Evolutionary conservation across 2,329 filamentous ascomycete genomes (phyloP).

Genomic region (Fusarium subtropicale): DNA sequence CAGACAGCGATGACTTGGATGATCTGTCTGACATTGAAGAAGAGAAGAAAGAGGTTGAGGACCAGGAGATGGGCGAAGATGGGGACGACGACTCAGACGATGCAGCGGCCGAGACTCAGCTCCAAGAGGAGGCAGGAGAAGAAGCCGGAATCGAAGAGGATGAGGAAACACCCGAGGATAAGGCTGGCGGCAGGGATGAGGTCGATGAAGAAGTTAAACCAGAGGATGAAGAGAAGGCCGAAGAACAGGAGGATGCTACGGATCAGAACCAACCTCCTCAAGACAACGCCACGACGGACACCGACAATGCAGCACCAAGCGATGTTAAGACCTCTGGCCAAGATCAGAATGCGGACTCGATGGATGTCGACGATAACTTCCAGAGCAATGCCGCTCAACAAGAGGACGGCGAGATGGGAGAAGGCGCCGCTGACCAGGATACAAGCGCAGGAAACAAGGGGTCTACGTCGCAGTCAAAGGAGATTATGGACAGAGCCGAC

Average conservation of each 20-base stretch:
- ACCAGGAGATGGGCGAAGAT: conserved; percentile 54
- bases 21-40: conserved; percentile 67
- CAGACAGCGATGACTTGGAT: conserved; percentile 68
- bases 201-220: conserved; percentile 58
- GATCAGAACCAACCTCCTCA: conserved; percentile 52
- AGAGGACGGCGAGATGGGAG: conserved; percentile 74
- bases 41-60: conserved; percentile 53
- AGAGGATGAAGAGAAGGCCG: conserved; percentile 64
- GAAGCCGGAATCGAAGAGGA: conserved; percentile 69
- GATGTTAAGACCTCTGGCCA: conserved; percentile 73
- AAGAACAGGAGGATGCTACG: conserved; percentile 65
- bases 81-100: conserved; percentile 54
- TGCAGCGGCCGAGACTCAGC: conserved; percentile 53
- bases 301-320: conserved; percentile 72
- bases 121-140: conserved; percentile 54
- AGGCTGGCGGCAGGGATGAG: conserved; percentile 55
- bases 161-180: conserved; percentile 64
- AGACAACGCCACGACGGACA: conserved; percentile 64
- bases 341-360: conserved; percentile 72
- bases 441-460: conserved; percentile 73
- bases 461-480: conserved; percentile 60
- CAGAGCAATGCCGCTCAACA: conserved; percentile 71
- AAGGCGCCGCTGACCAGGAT: conserved; percentile 72
- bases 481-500: conserved; percentile 61
- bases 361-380: conserved; percentile 71